Evolutionary conservation across 2,329 filamentous ascomycete genomes (phyloP).

Genomic region (Nemania bipapillata): DNA sequence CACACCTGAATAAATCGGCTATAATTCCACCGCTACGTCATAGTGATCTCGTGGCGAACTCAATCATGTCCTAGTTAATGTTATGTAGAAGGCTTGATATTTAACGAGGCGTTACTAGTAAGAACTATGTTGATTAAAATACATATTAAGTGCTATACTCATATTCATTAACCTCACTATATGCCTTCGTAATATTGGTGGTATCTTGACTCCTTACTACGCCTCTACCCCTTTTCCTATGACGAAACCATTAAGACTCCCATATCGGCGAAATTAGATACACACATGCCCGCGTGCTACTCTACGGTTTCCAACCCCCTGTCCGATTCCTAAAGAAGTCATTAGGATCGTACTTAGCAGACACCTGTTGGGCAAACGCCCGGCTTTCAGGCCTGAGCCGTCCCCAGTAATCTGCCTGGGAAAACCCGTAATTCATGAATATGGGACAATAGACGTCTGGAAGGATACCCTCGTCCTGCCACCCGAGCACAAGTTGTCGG

Average conservation of each 20-base stretch:
- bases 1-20: no score
- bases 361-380: conserved; percentile 51
- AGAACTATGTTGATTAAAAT: no score
- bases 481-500: conserved; percentile 48
- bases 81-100: no score
- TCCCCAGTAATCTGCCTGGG: conserved; percentile 56
- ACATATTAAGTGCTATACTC: no score
- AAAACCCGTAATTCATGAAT: conserved; percentile 59
- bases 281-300: neutral
- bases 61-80: no score
- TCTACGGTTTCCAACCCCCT: conserved; percentile 53
- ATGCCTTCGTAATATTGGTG: neutral
- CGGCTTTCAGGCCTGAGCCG: conserved; percentile 53
- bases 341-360: conserved; percentile 52
- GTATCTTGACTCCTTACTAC: neutral
- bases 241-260: neutral
- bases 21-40: no score
- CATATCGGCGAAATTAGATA: neutral
- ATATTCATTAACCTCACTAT: no score
- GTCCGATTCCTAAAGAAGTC: conserved; percentile 54
- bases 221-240: neutral
- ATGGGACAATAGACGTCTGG: conserved; percentile 54
- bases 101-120: no score
- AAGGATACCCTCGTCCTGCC: conserved; percentile 51
- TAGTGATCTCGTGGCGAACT: no score